phyloP scores from a whole-genome alignment of 2,329 filamentous ascomycete genomes.

The Paramyrothecium sp. region DNA sequence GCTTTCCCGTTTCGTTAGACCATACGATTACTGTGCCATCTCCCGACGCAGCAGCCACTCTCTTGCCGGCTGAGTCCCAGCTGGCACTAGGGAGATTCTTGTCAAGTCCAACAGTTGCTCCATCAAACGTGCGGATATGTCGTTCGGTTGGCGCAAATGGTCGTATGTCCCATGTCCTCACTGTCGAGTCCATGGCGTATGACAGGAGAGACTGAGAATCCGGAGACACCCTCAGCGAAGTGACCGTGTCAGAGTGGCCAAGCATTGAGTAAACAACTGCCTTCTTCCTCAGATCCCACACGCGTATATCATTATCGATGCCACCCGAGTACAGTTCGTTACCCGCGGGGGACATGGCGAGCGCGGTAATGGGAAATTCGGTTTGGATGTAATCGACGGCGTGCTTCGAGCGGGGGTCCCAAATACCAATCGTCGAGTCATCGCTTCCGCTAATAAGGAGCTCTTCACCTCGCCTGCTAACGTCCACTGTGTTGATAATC shows the following conservation, averaged over 20 bases:
- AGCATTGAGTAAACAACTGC: conserved; percentile 81
- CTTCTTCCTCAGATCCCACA: conserved; percentile 95
- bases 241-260: conserved; percentile 90
- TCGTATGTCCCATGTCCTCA: conserved; percentile 92
- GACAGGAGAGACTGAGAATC: conserved; percentile 89
- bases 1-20: conserved; percentile 83
- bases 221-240: conserved; percentile 86
- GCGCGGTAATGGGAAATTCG: conserved; percentile 86
- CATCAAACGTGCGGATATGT: conserved; percentile 84
- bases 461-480: conserved; percentile 87
- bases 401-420: conserved; percentile 90
- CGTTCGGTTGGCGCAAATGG: conserved; percentile 90
- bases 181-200: conserved; percentile 91
- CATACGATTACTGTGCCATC: conserved; percentile 91
- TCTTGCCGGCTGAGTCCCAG: conserved; percentile 85
- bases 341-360: conserved; percentile 88
- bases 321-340: conserved; percentile 94
- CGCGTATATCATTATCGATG: conserved; percentile 96
- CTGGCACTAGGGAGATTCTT: conserved; percentile 89
- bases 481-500: conserved; percentile 88
- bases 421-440: conserved; percentile 90
- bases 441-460: conserved; percentile 88
- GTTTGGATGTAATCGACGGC: conserved; percentile 87
- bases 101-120: conserved; percentile 82
- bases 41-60: conserved; percentile 83